Conservation (phyloP, 2,329 filamentous ascomycete genomes). For the Botrytis tulipae region DNA sequence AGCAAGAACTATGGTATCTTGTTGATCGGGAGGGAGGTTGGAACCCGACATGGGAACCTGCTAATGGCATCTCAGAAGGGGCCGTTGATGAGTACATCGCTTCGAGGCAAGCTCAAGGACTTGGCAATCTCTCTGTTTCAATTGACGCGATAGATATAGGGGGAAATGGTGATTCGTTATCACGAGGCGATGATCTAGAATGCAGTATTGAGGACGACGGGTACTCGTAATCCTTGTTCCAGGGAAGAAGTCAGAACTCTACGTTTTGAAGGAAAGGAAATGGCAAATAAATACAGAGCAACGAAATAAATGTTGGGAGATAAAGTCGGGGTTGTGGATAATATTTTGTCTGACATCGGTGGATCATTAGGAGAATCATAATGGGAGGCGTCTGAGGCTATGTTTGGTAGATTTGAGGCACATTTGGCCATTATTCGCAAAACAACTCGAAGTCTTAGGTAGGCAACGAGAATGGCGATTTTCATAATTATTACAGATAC, state of each 20-base stretch:
- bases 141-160: constrained; percentile 4
- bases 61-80: constrained; percentile 25
- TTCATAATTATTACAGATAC: not conserved
- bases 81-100: constrained; percentile 23
- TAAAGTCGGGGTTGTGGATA: not conserved
- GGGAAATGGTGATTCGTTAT: not conserved
- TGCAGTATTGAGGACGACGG: not conserved
- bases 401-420: not conserved
- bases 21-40: constrained; percentile 36
- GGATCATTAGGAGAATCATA: not conserved
- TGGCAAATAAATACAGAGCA: not conserved
- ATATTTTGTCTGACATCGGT: not conserved
- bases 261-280: not conserved
- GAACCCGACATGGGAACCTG: constrained; percentile 34
- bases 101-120: constrained; percentile 15
- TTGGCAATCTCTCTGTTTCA: not conserved
- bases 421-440: not conserved
- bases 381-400: not conserved
- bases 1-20: constrained; percentile 26
- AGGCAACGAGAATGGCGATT: not conserved
- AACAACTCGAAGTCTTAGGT: not conserved
- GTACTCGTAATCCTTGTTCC: not conserved
- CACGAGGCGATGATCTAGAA: not conserved
- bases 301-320: not conserved
- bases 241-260: not conserved